Conservation (phyloP, 1,139 yeast species). For the Lodderomyces parapsilosis region DNA sequence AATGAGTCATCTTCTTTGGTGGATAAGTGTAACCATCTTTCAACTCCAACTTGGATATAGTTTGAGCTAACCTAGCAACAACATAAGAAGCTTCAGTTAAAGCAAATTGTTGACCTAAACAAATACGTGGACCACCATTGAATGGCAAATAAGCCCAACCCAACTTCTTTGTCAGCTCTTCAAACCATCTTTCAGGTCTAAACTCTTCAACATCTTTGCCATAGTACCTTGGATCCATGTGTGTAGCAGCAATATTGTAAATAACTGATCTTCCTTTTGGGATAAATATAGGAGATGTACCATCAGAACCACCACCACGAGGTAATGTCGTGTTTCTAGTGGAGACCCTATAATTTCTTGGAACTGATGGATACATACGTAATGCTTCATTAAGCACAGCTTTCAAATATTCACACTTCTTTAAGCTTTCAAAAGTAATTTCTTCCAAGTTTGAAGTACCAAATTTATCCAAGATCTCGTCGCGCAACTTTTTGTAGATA, state of each 20-base stretch:
- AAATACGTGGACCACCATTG: slow-evolving; percentile 43
- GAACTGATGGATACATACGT: slow-evolving; percentile 52
- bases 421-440: slow-evolving; percentile 40
- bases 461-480: slow-evolving; percentile 30
- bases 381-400: slow-evolving; percentile 48
- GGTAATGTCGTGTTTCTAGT: slow-evolving; percentile 47
- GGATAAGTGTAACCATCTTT: slow-evolving; percentile 21
- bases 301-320: slow-evolving; percentile 51
- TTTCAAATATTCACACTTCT: slow-evolving; percentile 43
- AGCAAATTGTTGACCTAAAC: slow-evolving; percentile 47
- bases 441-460: slow-evolving; percentile 25
- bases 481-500: slow-evolving; percentile 32
- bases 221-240: slow-evolving; percentile 36
- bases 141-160: slow-evolving; percentile 45
- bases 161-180: slow-evolving; percentile 21
- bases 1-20: slow-evolving; percentile 31
- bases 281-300: slow-evolving; percentile 38
- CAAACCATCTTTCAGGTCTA: no score
- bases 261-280: slow-evolving; percentile 38
- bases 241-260: slow-evolving; percentile 40
- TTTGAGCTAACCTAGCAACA: slow-evolving; percentile 19
- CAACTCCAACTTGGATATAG: slow-evolving; percentile 17
- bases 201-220: slow-evolving; percentile 44
- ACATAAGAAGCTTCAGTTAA: no score
- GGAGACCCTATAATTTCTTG: slow-evolving; percentile 45